A percentile compares a stretch with the other conserved stretches of the same genome.
Evolutionary conservation across 1,284 basidiomycete species (phyloP).

Genomic region (Austroboletus novae-zelandiae): DNA sequence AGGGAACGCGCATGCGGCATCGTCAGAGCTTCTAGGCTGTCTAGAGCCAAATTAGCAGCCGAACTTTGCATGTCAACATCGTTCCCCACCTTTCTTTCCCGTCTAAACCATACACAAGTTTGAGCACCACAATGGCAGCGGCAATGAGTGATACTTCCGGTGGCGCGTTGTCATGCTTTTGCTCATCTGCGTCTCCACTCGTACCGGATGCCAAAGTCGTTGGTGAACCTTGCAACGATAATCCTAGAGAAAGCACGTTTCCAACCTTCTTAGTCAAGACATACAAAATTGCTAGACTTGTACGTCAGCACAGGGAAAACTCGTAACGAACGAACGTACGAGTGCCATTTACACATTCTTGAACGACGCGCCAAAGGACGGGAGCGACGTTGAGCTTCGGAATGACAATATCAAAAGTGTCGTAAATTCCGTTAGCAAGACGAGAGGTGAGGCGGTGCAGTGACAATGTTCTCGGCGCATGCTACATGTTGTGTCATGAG

Average conservation of each 20-base stretch:
- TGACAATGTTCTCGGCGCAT: conserved; percentile 54
- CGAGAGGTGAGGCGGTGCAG: conserved; percentile 65
- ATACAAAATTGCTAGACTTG: conserved; percentile 58
- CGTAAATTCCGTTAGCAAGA: conserved; percentile 56
- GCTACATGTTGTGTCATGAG: conserved; percentile 39
- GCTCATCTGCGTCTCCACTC: conserved; percentile 42
- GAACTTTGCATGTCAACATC: conserved; percentile 1
- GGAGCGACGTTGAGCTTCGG: conserved; percentile 81
- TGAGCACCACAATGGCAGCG: conserved; percentile 69
- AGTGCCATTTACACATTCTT: conserved; percentile 64
- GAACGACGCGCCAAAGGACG: conserved; percentile 76
- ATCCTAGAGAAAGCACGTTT: conserved; percentile 54
- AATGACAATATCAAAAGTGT: conserved; percentile 57
- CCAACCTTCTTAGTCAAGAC: conserved; percentile 57
- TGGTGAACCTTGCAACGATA: conserved; percentile 59
- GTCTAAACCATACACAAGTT: conserved; percentile 83
- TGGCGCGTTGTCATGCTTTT: conserved; percentile 62
- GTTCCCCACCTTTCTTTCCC: conserved; percentile 52
- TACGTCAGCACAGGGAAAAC: conserved; percentile 4
- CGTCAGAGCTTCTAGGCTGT: conserved; percentile 44
- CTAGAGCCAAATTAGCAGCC: conserved; percentile 34
- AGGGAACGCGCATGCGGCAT: conserved; percentile 67
- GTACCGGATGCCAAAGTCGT: conserved; percentile 40
- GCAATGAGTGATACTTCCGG: conserved; percentile 75
- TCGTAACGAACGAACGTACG: conserved; percentile 50